Conservation (phyloP, 2,329 filamentous ascomycete species). For the Monosporascus cannonballus region DNA sequence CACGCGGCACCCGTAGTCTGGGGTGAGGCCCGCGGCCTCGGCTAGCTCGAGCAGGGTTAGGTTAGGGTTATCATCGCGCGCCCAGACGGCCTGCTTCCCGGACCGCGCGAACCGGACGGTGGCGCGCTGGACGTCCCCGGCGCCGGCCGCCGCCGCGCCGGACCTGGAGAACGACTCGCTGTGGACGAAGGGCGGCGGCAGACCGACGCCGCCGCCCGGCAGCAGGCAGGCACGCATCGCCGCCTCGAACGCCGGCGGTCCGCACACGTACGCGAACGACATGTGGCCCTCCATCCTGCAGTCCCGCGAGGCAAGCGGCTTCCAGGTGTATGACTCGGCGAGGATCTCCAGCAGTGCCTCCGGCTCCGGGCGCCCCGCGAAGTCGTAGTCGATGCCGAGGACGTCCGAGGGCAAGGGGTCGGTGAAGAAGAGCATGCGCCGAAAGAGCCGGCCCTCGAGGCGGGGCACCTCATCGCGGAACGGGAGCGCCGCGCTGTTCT, state of each 20-base stretch:
- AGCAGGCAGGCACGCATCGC: slow-evolving; percentile 6
- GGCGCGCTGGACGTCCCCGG: slow-evolving; percentile 11
- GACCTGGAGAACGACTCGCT: slow-evolving; percentile 13
- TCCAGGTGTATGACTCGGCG: slow-evolving; percentile 9
- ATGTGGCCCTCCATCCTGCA: slow-evolving; percentile 10
- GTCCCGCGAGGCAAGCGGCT: slow-evolving; percentile 9
- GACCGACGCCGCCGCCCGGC: neutral
- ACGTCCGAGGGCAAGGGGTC: slow-evolving; percentile 7
- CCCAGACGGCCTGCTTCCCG: slow-evolving; percentile 11
- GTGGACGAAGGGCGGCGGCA: slow-evolving; percentile 8
- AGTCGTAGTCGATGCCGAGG: slow-evolving; percentile 9
- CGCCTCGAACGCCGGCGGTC: slow-evolving; percentile 11
- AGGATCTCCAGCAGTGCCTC: slow-evolving; percentile 7
- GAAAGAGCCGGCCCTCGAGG: slow-evolving; percentile 6
- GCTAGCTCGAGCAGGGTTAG: slow-evolving; percentile 17
- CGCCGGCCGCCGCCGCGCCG: neutral
- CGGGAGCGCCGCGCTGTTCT: slow-evolving; percentile 6
- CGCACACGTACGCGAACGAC: slow-evolving; percentile 13
- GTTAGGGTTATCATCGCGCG: slow-evolving; percentile 4
- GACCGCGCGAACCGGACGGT: slow-evolving; percentile 14
- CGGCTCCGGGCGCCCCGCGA: slow-evolving; percentile 10
- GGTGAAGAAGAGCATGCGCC: slow-evolving; percentile 15
- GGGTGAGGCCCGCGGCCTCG: slow-evolving; percentile 16
- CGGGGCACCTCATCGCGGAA: slow-evolving; percentile 8
- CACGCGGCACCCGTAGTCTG: slow-evolving; percentile 17